phyloP scores from a whole-genome alignment of 257 asterid species.

The Fraxinus quadrangulata region DNA sequence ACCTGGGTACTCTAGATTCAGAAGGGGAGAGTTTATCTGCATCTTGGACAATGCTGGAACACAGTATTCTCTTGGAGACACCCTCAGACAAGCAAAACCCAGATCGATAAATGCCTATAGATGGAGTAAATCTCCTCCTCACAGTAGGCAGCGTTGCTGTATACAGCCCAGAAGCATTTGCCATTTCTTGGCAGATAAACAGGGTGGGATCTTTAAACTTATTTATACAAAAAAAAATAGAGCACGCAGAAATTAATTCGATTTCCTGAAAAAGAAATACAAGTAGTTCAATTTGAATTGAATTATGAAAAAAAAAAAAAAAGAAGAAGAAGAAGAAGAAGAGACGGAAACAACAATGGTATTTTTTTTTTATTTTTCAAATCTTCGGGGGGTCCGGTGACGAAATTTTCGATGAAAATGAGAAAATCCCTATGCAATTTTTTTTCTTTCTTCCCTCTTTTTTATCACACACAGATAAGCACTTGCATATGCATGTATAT shows the following conservation, averaged over 20 bases:
- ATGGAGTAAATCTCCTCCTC: constrained; percentile 36
- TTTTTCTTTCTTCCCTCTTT: not conserved
- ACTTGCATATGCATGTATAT: constrained; percentile 7
- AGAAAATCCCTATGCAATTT: constrained; percentile 1
- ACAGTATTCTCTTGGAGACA: constrained; percentile 42
- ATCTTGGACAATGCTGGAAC: constrained; percentile 64
- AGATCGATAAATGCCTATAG: constrained; percentile 37
- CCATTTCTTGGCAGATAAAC: constrained; percentile 33
- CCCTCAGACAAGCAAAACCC: constrained; percentile 39
- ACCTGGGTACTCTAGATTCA: constrained; percentile 68
- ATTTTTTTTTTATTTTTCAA: not conserved
- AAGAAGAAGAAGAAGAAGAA: no score
- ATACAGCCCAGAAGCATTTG: constrained; percentile 42
- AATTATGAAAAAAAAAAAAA: not conserved
- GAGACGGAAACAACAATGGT: constrained; percentile 20
- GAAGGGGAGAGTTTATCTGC: constrained; percentile 64
- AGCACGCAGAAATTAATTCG: not conserved
- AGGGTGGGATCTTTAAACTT: constrained; percentile 10
- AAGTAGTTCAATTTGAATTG: not conserved
- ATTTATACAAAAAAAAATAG: not conserved
- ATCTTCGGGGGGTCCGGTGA: constrained; percentile 2
- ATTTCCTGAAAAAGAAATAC: not conserved
- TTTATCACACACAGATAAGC: constrained; percentile 7
- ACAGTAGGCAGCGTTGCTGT: constrained; percentile 31
- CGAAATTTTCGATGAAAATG: not conserved